Conservation (phyloP, 176 grass and related monocot genomes). For the Oryza meyeriana region DNA sequence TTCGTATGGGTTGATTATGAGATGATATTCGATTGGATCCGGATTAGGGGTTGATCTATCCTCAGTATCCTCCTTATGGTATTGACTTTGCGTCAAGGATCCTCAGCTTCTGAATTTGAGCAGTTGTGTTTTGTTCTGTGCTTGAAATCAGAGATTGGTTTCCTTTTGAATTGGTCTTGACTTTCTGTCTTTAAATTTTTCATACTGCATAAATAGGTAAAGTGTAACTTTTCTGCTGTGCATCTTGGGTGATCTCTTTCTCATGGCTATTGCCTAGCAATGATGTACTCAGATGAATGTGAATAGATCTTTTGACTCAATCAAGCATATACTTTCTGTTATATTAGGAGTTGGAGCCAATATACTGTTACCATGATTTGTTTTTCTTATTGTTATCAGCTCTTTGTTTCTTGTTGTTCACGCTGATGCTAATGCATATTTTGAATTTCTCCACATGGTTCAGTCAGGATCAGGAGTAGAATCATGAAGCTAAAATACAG, state of each 20-base stretch:
- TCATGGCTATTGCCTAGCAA: not conserved
- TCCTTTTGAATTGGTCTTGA: constrained; percentile 23
- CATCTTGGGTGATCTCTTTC: constrained; percentile 22
- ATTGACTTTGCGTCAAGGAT: not conserved
- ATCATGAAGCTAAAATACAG: constrained; percentile 48
- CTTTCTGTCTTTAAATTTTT: not conserved
- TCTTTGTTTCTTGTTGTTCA: not conserved
- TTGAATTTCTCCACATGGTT: constrained; percentile 17
- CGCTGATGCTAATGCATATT: not conserved
- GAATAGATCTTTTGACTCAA: not conserved
- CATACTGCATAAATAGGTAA: not conserved
- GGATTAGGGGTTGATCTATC: constrained; percentile 9
- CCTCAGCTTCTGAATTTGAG: constrained; percentile 7
- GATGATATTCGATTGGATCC: constrained; percentile 14
- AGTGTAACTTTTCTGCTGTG: not conserved
- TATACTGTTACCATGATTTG: not conserved
- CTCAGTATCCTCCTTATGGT: not conserved
- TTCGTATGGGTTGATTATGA: not conserved
- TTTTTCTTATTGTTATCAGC: not conserved
- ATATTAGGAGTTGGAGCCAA: not conserved
- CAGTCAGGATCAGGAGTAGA: not conserved
- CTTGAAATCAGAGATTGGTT: not conserved
- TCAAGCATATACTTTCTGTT: not conserved
- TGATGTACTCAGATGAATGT: not conserved
- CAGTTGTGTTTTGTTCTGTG: not conserved